Percentiles rank a stretch among this genome's conserved stretches.
phyloP scores from a whole-genome alignment of 495 filamentous ascomycete species.

The Elasticomyces elasticus region DNA sequence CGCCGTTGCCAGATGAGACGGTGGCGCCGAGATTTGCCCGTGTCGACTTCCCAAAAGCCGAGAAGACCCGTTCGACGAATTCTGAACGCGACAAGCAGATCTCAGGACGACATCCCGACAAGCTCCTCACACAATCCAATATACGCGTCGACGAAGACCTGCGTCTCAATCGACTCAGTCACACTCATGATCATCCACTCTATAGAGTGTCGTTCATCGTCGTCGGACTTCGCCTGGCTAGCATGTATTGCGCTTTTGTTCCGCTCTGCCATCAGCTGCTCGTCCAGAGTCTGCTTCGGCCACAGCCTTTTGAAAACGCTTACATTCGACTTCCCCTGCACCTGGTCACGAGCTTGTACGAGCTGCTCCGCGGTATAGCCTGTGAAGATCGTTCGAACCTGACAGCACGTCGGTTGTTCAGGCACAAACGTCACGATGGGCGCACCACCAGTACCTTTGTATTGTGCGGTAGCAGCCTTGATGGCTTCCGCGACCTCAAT shows the following conservation, averaged over 20 bases:
- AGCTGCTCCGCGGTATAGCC: slow-evolving; percentile 14
- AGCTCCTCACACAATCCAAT: slow-evolving; percentile 15
- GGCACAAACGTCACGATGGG: slow-evolving; percentile 7
- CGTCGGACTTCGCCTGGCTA: not conserved
- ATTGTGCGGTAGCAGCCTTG: slow-evolving; percentile 8
- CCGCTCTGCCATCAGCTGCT: not conserved
- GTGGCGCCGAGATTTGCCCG: not conserved
- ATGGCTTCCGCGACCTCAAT: not conserved
- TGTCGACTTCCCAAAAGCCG: not conserved
- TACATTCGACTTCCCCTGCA: slow-evolving; percentile 1
- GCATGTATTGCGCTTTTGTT: not conserved
- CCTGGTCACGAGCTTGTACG: slow-evolving; percentile 5
- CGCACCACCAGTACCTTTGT: not conserved
- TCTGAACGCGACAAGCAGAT: no score
- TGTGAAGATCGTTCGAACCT: slow-evolving; percentile 6
- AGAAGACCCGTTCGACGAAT: no score
- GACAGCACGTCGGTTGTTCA: slow-evolving; percentile 11
- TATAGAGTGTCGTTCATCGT: slow-evolving; percentile 1
- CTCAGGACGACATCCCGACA: not conserved
- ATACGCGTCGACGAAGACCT: slow-evolving; percentile 18
- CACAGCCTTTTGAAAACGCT: slow-evolving; percentile 8
- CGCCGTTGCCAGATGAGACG: no score
- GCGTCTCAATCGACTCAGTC: slow-evolving; percentile 1
- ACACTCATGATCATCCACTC: slow-evolving; percentile 17
- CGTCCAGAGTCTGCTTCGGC: slow-evolving; percentile 10